Percentiles rank a stretch among this genome's conserved stretches.
These are phyloP conservation scores for Yarrowia galli DNA, from an alignment of 1,139 yeast species.

Conservation along the genomic window DNA sequence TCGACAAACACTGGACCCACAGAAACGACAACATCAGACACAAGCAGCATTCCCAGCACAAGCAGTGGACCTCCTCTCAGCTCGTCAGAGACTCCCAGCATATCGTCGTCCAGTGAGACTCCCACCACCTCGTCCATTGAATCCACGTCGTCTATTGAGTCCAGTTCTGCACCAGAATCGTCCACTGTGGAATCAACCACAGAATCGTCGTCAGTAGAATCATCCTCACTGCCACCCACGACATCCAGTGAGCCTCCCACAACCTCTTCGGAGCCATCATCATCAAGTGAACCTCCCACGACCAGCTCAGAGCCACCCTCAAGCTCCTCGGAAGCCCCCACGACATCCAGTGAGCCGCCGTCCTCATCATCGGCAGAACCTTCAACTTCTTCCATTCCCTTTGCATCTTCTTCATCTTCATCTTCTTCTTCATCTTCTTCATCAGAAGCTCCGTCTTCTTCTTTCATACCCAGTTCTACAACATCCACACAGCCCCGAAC, in stretches of 20 bases:
- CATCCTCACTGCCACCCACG: not conserved
- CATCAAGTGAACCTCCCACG: not conserved
- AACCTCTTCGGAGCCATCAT: not conserved
- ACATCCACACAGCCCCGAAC: slow-evolving; percentile 11
- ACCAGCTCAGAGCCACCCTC: not conserved
- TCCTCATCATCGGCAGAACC: slow-evolving; percentile 3
- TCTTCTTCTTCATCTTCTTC: not conserved
- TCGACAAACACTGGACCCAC: not conserved
- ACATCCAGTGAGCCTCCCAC: not conserved
- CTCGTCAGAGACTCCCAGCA: not conserved
- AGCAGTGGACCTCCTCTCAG: no score
- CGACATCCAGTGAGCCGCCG: not conserved
- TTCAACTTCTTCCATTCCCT: slow-evolving; percentile 13
- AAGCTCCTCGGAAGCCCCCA: not conserved
- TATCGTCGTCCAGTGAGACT: not conserved
- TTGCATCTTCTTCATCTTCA: slow-evolving; percentile 6
- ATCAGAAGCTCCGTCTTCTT: not conserved
- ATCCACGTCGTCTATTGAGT: not conserved
- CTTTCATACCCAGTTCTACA: not conserved
- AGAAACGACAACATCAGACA: not conserved
- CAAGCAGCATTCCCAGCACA: slow-evolving; percentile 24
- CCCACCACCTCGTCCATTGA: not conserved
- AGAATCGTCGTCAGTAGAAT: not conserved
- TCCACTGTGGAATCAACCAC: not conserved
- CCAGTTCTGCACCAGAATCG: not conserved